Percentiles rank a stretch among this genome's conserved stretches.
phyloP scores from a whole-genome alignment of 2,329 filamentous ascomycete species.

The Hymenoscyphus scutula region DNA sequence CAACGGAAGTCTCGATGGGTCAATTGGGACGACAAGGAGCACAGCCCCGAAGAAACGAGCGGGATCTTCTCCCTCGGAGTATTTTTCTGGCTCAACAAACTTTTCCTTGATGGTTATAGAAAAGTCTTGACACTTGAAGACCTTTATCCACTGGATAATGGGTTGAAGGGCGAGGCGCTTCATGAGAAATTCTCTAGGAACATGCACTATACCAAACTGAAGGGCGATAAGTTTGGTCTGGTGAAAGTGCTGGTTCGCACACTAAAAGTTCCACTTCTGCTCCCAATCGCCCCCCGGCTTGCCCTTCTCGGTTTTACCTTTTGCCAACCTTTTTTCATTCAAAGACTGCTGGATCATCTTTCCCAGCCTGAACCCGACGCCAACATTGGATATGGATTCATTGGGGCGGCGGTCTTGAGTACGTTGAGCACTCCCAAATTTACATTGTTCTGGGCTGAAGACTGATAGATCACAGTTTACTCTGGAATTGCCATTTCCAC shows the following conservation, averaged over 20 bases:
- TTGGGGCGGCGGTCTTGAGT: conserved; percentile 15
- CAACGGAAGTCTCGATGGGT: conserved; percentile 20
- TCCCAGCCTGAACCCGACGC: conserved; percentile 16
- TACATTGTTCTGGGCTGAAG: no score
- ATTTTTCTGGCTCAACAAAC: conserved; percentile 37
- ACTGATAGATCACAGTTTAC: conserved; percentile 18
- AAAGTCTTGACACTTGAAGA: conserved; percentile 33
- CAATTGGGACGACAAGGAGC: conserved; percentile 10
- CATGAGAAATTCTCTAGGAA: conserved; percentile 14
- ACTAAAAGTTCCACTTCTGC: conserved; percentile 26
- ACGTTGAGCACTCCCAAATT: no score
- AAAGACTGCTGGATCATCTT: conserved; percentile 22
- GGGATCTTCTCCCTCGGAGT: conserved; percentile 35
- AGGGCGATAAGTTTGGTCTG: conserved; percentile 20
- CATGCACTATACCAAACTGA: conserved; percentile 16
- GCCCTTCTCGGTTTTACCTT: conserved; percentile 19
- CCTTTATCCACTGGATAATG: conserved; percentile 25
- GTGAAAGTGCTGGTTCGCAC: conserved; percentile 30
- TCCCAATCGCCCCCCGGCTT: conserved; percentile 19
- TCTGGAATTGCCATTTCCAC: conserved; percentile 28
- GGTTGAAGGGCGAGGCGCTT: conserved; percentile 14
- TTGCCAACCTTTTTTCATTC: conserved; percentile 15
- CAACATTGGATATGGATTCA: conserved; percentile 25
- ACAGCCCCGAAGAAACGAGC: conserved; percentile 31
- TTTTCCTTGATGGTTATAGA: conserved; percentile 35